Evolutionary conservation across 345 rosid species (phyloP).

Genomic region (Punica granatum): DNA sequence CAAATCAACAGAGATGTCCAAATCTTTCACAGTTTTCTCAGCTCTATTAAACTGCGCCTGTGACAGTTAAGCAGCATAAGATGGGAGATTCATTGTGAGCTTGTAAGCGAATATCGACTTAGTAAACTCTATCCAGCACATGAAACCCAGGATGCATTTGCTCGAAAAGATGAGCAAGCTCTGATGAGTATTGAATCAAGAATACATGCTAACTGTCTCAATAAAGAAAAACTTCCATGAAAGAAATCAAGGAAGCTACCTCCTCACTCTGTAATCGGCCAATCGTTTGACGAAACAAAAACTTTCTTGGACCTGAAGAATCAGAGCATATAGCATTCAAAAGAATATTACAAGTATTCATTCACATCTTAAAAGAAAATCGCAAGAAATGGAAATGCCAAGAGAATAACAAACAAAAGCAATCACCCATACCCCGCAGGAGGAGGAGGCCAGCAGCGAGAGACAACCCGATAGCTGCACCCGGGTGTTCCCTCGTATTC

Average conservation of each 20-base stretch:
- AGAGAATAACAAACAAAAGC: background rate
- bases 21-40: conserved; percentile 72
- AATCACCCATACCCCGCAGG: conserved; percentile 47
- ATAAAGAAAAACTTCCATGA: background rate
- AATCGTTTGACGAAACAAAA: conserved; percentile 64
- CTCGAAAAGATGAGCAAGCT: background rate
- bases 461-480: conserved; percentile 55
- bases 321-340: conserved; percentile 12
- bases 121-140: background rate
- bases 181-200: background rate
- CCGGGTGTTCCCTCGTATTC: conserved; percentile 63
- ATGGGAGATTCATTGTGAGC: background rate
- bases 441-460: conserved; percentile 56
- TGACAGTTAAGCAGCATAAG: conserved; percentile 13
- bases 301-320: conserved; percentile 76
- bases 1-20: conserved; percentile 64
- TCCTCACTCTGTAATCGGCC: conserved; percentile 89
- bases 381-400: background rate
- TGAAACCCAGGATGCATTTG: background rate
- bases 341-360: conserved; percentile 1
- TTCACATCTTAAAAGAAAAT: conserved; percentile 3
- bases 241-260: conserved; percentile 31
- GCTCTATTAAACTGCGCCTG: conserved; percentile 73
- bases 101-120: background rate
- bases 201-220: background rate